Percentiles rank a stretch among this genome's conserved stretches.
Evolutionary conservation across 805 yeast genomes (phyloP).

Genomic region (Starmera dryadoides): DNA sequence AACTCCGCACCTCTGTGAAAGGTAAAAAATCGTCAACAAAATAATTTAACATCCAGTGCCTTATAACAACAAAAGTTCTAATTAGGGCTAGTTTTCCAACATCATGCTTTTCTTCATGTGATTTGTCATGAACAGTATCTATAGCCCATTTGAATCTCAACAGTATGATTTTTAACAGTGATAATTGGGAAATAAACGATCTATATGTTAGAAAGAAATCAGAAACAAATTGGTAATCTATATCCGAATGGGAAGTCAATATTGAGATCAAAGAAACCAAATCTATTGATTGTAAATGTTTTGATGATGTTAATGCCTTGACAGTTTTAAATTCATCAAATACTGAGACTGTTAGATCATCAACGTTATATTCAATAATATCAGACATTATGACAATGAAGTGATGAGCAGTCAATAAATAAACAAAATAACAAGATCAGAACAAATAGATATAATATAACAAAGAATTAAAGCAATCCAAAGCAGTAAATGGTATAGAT

Average conservation of each 20-base stretch:
- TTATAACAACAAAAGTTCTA: conserved; percentile 76
- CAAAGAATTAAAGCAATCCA: background rate
- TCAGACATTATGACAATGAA: too few species aligned
- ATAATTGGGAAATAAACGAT: conserved; percentile 51
- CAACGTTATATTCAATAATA: conserved; percentile 9
- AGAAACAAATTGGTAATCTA: conserved; percentile 71
- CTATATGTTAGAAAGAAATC: conserved; percentile 87
- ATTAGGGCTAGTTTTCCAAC: conserved; percentile 63
- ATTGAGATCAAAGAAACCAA: conserved; percentile 10
- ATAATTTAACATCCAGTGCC: conserved; percentile 88
- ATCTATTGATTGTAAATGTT: conserved; percentile 6
- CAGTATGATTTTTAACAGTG: conserved; percentile 53
- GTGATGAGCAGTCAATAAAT: too few species aligned
- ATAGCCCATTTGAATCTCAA: conserved; percentile 72
- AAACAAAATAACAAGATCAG: too few species aligned
- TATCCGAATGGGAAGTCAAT: conserved; percentile 17
- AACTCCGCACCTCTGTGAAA: conserved; percentile 37
- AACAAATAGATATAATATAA: too few species aligned
- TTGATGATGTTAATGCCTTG: background rate
- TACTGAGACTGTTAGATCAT: conserved; percentile 3
- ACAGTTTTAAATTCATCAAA: conserved; percentile 7
- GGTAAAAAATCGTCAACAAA: conserved; percentile 77
- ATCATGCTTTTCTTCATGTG: conserved; percentile 25
- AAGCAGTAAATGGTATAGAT: background rate
- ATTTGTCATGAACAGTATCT: conserved; percentile 22